These are phyloP conservation scores for Teratosphaeria zuluensis DNA, from an alignment of 2,329 filamentous ascomycete species.

Conservation along the genomic window DNA sequence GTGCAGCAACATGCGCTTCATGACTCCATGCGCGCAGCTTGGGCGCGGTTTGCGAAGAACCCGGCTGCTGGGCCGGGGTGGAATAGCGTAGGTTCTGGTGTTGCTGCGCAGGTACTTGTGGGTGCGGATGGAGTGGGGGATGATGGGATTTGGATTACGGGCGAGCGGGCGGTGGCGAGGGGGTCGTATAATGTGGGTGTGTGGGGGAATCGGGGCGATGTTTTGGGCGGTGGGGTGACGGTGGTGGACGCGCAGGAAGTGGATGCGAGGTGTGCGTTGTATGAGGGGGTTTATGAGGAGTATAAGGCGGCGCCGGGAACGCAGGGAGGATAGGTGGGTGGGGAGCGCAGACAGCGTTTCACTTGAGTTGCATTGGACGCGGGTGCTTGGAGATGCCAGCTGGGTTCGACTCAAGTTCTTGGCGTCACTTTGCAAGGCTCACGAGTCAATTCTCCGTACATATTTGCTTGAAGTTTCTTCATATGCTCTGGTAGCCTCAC, in stretches of 20 bases:
- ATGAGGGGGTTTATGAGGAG: conserved; percentile 11
- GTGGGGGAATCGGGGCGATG: conserved; percentile 17
- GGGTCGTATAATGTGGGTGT: conserved; percentile 18
- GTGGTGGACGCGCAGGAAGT: conserved; percentile 19
- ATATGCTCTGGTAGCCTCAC: background rate
- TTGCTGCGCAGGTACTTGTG: conserved; percentile 11
- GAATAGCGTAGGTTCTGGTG: conserved; percentile 21
- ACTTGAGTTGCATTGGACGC: too few species aligned
- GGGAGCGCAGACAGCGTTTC: too few species aligned
- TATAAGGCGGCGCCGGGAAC: background rate
- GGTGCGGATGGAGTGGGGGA: conserved; percentile 10
- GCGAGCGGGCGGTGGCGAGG: conserved; percentile 7
- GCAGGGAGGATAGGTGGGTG: background rate
- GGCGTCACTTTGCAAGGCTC: background rate
- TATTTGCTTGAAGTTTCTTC: background rate
- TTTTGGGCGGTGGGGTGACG: conserved; percentile 18
- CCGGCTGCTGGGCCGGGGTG: conserved; percentile 29
- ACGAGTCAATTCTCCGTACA: background rate
- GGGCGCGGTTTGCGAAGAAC: conserved; percentile 30
- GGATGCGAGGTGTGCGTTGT: conserved; percentile 20
- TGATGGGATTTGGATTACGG: conserved; percentile 14
- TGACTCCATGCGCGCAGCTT: conserved; percentile 22
- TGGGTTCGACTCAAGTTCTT: background rate
- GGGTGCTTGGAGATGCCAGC: background rate
- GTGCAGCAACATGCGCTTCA: conserved; percentile 24